These are phyloP conservation scores for Boletus coccyginus DNA, from an alignment of 768 basidiomycete species.

Conservation along the genomic window DNA sequence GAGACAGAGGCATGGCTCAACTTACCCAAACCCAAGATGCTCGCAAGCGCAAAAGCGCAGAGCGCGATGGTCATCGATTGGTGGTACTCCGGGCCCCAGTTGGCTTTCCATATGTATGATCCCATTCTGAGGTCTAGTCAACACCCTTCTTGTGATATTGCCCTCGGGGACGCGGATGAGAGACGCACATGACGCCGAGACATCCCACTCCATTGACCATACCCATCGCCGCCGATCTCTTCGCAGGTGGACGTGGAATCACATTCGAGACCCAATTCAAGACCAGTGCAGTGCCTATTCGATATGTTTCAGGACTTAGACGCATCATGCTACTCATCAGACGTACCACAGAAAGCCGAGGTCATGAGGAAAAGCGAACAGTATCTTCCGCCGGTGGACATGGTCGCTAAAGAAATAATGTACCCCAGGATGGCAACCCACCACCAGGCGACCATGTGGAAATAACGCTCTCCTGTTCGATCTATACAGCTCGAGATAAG, in stretches of 20 bases:
- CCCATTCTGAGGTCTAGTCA: slow-evolving; percentile 42
- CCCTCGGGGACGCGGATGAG: neutral
- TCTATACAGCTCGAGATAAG: slow-evolving; percentile 33
- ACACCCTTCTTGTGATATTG: neutral
- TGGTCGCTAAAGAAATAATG: slow-evolving; percentile 55
- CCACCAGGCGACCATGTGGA: slow-evolving; percentile 55
- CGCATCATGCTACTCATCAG: neutral
- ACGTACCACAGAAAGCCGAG: slow-evolving; percentile 42
- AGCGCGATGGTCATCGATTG: slow-evolving; percentile 56
- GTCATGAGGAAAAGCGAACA: slow-evolving; percentile 67
- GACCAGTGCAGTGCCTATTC: slow-evolving; percentile 41
- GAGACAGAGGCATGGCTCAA: neutral
- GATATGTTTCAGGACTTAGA: neutral
- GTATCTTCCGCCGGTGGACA: slow-evolving; percentile 51
- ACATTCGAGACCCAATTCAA: slow-evolving; percentile 63
- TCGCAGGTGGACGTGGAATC: slow-evolving; percentile 56
- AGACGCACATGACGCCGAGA: slow-evolving; percentile 54
- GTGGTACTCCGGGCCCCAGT: slow-evolving; percentile 61
- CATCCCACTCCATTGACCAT: slow-evolving; percentile 63
- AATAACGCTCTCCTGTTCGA: slow-evolving; percentile 61
- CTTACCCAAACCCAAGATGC: slow-evolving; percentile 35
- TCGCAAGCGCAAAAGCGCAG: slow-evolving; percentile 27
- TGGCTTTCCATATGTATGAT: slow-evolving; percentile 57
- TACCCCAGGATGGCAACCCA: slow-evolving; percentile 60
- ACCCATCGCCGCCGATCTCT: slow-evolving; percentile 52